Evolutionary conservation across 2,329 filamentous ascomycete genomes (phyloP).

Genomic region (Neofusicoccum sp.): DNA sequence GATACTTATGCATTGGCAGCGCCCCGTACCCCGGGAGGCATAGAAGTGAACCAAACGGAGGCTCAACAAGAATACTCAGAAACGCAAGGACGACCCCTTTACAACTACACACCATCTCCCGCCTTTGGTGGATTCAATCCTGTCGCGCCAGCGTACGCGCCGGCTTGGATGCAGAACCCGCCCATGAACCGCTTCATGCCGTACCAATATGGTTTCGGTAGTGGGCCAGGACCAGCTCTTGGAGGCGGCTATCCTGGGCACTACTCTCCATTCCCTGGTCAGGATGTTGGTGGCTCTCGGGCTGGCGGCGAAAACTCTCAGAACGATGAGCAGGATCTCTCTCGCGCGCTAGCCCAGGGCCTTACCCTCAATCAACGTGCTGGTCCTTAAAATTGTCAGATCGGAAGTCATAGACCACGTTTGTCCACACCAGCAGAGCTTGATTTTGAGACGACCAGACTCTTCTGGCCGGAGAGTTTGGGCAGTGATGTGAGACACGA

Average conservation of each 20-base stretch:
- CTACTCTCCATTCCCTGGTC: background rate
- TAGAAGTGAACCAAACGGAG: background rate
- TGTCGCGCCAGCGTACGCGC: slow-evolving; percentile 13
- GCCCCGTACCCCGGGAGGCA: slow-evolving; percentile 9
- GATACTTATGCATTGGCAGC: background rate
- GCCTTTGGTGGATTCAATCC: slow-evolving; percentile 17
- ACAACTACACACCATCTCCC: slow-evolving; percentile 10
- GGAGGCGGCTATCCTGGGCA: slow-evolving; percentile 9
- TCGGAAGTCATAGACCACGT: background rate
- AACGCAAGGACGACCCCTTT: background rate
- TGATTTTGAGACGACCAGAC: background rate
- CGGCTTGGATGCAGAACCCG: slow-evolving; percentile 14
- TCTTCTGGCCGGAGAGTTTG: background rate
- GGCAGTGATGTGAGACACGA: background rate
- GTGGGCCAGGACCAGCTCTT: background rate
- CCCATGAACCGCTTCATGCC: slow-evolving; percentile 10
- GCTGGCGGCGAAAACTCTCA: background rate
- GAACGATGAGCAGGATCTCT: slow-evolving; percentile 4
- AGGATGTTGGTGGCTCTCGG: background rate
- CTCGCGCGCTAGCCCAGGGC: background rate
- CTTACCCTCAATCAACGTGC: slow-evolving; percentile 9
- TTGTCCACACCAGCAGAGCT: background rate
- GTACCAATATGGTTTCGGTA: slow-evolving; percentile 2
- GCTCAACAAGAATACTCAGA: slow-evolving; percentile 12
- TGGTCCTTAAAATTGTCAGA: background rate